Percentiles rank a stretch among this genome's conserved stretches.
Conservation (phyloP, 2,329 filamentous ascomycete genomes). For the Sporothrix protearum region DNA sequence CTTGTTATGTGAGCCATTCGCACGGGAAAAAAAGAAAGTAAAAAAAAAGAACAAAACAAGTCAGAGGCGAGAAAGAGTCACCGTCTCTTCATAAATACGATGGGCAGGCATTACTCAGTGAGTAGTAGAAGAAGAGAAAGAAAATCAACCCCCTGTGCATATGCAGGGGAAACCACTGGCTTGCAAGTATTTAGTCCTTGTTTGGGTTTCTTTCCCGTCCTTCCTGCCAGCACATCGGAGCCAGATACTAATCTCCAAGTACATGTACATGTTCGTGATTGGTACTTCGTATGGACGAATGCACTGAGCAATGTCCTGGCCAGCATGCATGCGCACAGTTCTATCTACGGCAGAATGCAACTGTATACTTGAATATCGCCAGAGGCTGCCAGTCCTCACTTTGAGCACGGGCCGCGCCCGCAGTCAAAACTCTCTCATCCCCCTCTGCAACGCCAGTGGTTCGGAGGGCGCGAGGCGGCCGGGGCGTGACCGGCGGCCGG, state of each 20-base stretch:
- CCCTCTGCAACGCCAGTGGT: not conserved
- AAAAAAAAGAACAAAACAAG: too few relatives aligned
- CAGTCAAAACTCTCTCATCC: not conserved
- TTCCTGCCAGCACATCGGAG: not conserved
- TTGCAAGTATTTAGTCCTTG: not conserved
- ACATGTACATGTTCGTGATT: too few relatives aligned
- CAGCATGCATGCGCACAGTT: not conserved
- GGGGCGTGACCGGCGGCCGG: not conserved
- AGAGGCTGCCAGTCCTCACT: not conserved
- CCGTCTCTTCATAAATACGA: not conserved
- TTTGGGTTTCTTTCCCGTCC: not conserved
- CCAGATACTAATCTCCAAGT: not conserved
- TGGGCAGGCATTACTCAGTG: not conserved
- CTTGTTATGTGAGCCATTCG: not conserved
- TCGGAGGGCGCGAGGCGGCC: not conserved
- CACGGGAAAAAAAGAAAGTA: not conserved
- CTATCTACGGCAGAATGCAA: not conserved
- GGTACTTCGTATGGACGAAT: too few relatives aligned
- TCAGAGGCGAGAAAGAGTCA: not conserved
- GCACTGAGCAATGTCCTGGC: not conserved
- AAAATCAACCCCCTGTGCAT: not conserved
- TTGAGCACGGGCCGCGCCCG: not conserved
- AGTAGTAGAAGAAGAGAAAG: not conserved
- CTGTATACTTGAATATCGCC: not conserved
- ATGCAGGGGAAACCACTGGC: slow-evolving; percentile 6